Percentiles rank a stretch among this genome's conserved stretches.
phyloP scores from a whole-genome alignment of 306 rosid species.

The Boehmeria nivea region DNA sequence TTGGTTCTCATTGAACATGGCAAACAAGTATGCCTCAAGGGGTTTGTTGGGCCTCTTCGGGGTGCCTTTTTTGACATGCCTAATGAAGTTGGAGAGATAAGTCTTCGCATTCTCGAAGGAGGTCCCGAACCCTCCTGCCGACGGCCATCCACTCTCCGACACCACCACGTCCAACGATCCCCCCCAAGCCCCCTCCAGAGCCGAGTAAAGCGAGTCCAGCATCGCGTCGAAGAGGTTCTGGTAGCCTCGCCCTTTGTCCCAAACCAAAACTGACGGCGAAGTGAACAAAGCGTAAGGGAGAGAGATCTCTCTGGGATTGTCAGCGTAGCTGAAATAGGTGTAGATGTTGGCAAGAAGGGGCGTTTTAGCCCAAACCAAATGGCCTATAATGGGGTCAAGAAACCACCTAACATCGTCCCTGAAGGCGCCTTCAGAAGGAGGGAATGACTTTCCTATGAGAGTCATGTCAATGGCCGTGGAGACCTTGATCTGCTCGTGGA shows the following conservation, averaged over 20 bases:
- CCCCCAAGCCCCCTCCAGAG: constrained; percentile 43
- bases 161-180: constrained; percentile 52
- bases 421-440: constrained; percentile 55
- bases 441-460: constrained; percentile 48
- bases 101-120: constrained; percentile 39
- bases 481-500: constrained; percentile 50
- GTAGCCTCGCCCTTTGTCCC: constrained; percentile 42
- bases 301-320: constrained; percentile 43
- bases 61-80: constrained; percentile 47
- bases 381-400: constrained; percentile 52
- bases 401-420: constrained; percentile 49
- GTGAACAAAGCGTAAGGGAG: constrained; percentile 51
- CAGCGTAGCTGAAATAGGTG: constrained; percentile 46
- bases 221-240: constrained; percentile 61
- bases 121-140: constrained; percentile 42
- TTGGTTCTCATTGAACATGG: constrained; percentile 35
- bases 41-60: constrained; percentile 48
- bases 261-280: constrained; percentile 35
- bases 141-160: constrained; percentile 72
- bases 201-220: constrained; percentile 46
- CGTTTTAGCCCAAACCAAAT: constrained; percentile 39
- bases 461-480: constrained; percentile 57
- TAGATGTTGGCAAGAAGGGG: constrained; percentile 58
- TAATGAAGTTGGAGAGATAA: constrained; percentile 43
- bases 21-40: constrained; percentile 36